These are phyloP conservation scores for Elongisporangium anandrum DNA, from an alignment of 352 stramenopile species.

Conservation along the genomic window DNA sequence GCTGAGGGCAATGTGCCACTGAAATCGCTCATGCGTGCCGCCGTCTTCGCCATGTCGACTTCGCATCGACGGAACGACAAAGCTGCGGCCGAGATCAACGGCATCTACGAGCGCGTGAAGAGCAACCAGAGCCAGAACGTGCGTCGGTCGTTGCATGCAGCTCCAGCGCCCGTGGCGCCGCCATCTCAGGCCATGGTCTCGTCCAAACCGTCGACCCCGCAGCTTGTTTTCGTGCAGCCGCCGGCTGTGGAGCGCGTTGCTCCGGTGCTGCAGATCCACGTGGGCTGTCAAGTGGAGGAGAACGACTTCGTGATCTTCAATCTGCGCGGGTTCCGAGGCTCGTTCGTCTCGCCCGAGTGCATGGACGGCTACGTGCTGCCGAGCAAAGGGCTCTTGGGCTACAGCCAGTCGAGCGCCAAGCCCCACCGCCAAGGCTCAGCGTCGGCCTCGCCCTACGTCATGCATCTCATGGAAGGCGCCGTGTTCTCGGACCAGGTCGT, in stretches of 20 bases:
- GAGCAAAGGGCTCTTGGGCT: slow-evolving; percentile 13
- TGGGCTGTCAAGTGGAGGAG: slow-evolving; percentile 34
- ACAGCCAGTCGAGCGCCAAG: slow-evolving; percentile 5
- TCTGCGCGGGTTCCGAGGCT: slow-evolving; percentile 16
- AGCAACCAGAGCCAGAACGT: background rate
- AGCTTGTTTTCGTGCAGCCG: background rate
- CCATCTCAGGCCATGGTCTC: background rate
- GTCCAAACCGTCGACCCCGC: background rate
- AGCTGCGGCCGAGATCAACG: slow-evolving; percentile 28
- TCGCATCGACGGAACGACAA: slow-evolving; percentile 40
- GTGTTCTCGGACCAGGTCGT: slow-evolving; percentile 39
- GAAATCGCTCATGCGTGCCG: slow-evolving; percentile 50
- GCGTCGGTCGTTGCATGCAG: background rate
- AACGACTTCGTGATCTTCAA: slow-evolving; percentile 26
- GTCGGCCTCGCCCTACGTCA: slow-evolving; percentile 4
- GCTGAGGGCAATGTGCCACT: slow-evolving; percentile 27
- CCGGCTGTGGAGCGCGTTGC: slow-evolving; percentile 14
- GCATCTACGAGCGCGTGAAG: slow-evolving; percentile 36
- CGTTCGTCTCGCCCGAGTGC: slow-evolving; percentile 23
- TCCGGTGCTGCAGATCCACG: slow-evolving; percentile 22
- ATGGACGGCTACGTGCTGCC: slow-evolving; percentile 43
- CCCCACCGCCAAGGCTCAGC: background rate
- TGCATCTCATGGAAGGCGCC: slow-evolving; percentile 38
- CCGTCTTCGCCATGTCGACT: slow-evolving; percentile 63
- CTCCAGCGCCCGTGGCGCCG: background rate